phyloP scores from a whole-genome alignment of 2,329 filamentous ascomycete genomes.

The Endocalyx cinctus region DNA sequence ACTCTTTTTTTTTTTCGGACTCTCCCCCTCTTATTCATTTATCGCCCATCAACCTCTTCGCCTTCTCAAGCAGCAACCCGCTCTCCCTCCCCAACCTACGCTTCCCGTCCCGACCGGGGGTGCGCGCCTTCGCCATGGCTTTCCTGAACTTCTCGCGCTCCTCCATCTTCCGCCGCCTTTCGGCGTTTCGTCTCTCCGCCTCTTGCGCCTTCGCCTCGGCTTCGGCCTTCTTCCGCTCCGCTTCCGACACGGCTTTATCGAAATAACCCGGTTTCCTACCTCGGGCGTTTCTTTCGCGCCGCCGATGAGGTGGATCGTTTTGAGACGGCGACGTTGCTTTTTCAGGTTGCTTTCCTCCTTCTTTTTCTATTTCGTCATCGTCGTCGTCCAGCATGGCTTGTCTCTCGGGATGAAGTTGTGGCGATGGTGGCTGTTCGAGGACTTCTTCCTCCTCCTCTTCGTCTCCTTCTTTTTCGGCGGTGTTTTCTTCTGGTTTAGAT shows the following conservation, averaged over 20 bases:
- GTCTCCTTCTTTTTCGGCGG: conserved; percentile 7
- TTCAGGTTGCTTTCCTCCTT: conserved; percentile 1
- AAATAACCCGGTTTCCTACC: conserved; percentile 56
- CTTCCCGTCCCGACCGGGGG: conserved; percentile 65
- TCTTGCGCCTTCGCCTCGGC: conserved; percentile 40
- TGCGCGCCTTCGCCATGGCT: conserved; percentile 69
- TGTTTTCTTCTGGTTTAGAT: conserved; percentile 6
- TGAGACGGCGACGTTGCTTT: conserved; percentile 6
- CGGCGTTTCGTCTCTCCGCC: conserved; percentile 46
- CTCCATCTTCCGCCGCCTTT: conserved; percentile 61
- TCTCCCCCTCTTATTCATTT: too few species aligned
- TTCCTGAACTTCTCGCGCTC: conserved; percentile 61
- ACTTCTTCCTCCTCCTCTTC: conserved; percentile 16
- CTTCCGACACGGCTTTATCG: conserved; percentile 56
- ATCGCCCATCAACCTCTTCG: conserved; percentile 65
- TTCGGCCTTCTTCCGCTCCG: conserved; percentile 37
- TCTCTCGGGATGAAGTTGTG: conserved; percentile 35
- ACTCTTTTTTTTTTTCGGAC: too few species aligned
- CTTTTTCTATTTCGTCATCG: conserved; percentile 3
- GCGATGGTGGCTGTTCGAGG: conserved; percentile 10
- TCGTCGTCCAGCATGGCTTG: conserved; percentile 34
- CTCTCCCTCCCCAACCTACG: conserved; percentile 81
- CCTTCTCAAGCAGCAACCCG: conserved; percentile 69
- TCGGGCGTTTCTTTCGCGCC: conserved; percentile 24
- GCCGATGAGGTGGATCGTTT: conserved; percentile 10